Evolutionary conservation across 495 filamentous ascomycete species (phyloP), one percentile per base, ranked within the genome.

Genomic region (Trichodelitschia bisporula): DNA sequence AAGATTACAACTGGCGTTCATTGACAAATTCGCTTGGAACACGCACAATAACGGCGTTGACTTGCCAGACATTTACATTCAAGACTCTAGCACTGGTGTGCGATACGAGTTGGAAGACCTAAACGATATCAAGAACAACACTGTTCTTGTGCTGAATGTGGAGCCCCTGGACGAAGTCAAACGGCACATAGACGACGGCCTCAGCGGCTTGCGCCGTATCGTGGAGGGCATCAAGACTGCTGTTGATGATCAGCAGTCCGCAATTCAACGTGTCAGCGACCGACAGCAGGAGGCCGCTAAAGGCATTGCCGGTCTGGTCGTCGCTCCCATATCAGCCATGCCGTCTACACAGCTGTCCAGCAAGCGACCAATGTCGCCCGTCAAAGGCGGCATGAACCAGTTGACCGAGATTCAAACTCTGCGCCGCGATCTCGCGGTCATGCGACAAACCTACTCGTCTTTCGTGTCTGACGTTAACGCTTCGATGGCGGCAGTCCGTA

Each of bases 1-100:
- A 6, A 64, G 80, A 8, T 53, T 97, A 33, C 86, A 95, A 44
- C 62, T 95, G 19, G 83, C 84, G n/a, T 97, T 97, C 48, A 97
- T 97, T 40, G 89, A 95, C 39, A 95, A 93, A 42, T 97, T 97
- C 42, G 80, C 82, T 4, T 97, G 90, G 80, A 93, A 86, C 40
- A 90, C 82, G 1, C 84, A 91, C 39, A 77, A 71, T 41, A 84
- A 95, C 45, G 86, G 89, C 15, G 69, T 67, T 9, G 86, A 97
- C 42, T 57, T 97, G 18, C 86, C 86, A 0, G 86, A 95, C 41
- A 92, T 97, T 18, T 92, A 95, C 48, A 83, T 97, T 23, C 89
- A 97, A 49, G 86, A 97, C 48, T 69, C 84, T 4, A 62, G 92
- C 8, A 92, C 83, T 5, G 89, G 86, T 3, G 77, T 93, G 15